phyloP scores from a whole-genome alignment of 176 grass and related monocot species.

The Hyparrhenia diplandra region DNA sequence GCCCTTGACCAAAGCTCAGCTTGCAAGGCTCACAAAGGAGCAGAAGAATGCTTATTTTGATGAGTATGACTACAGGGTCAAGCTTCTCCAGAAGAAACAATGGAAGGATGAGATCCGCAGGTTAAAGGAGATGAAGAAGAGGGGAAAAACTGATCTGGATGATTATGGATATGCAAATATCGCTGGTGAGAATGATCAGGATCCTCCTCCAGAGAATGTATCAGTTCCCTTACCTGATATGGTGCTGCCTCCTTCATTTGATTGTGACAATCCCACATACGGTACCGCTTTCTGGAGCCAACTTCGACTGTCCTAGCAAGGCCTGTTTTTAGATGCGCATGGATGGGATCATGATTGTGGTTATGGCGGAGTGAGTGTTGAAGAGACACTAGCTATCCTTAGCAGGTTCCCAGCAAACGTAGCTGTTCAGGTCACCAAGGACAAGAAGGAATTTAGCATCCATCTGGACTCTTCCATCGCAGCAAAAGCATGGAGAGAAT shows the following conservation, averaged over 20 bases:
- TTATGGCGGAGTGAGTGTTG: constrained; percentile 87
- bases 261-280: constrained; percentile 76
- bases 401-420: constrained; percentile 60
- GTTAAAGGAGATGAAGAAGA: constrained; percentile 91
- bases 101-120: constrained; percentile 93
- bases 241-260: constrained; percentile 87
- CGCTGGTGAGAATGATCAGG: constrained; percentile 62
- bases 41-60: constrained; percentile 94
- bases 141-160: constrained; percentile 51
- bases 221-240: constrained; percentile 87
- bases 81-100: constrained; percentile 96
- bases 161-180: constrained; percentile 49
- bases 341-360: constrained; percentile 99
- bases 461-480: constrained; percentile 88
- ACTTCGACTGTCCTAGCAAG: constrained; percentile 69
- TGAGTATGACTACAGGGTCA: constrained; percentile 97
- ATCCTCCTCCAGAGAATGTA: constrained; percentile 74
- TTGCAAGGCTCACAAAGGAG: constrained; percentile 76
- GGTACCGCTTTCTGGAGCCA: constrained; percentile 84
- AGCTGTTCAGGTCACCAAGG: constrained; percentile 82
- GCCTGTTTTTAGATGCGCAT: constrained; percentile 70
- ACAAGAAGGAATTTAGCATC: constrained; percentile 97
- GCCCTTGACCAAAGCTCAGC: constrained; percentile 79
- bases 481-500: constrained; percentile 82
- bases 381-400: constrained; percentile 67